These are phyloP conservation scores for Pyrenopolyporus hunteri DNA, from an alignment of 495 filamentous ascomycete species.

Conservation along the genomic window DNA sequence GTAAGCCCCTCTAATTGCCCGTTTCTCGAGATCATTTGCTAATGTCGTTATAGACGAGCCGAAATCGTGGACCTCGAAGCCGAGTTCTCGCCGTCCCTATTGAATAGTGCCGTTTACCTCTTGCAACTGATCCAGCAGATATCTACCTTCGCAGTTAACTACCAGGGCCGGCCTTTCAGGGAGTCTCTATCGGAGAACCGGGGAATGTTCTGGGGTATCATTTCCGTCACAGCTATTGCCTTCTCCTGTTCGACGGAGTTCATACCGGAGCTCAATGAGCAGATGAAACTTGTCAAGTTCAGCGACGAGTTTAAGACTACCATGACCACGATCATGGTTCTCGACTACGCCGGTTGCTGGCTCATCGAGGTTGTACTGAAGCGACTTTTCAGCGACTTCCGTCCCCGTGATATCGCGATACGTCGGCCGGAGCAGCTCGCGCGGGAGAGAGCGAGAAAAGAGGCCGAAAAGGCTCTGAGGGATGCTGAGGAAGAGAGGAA, in stretches of 20 bases:
- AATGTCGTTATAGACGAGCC: constrained; percentile 59
- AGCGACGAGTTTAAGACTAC: constrained; percentile 85
- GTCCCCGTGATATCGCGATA: constrained; percentile 90
- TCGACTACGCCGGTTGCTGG: constrained; percentile 91
- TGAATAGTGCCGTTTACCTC: constrained; percentile 97
- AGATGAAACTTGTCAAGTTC: constrained; percentile 93
- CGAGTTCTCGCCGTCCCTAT: constrained; percentile 90
- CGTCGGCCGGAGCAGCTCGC: constrained; percentile 87
- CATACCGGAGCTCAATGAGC: constrained; percentile 92
- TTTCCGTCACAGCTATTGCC: constrained; percentile 85
- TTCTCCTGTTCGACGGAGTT: constrained; percentile 98
- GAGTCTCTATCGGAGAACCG: constrained; percentile 94
- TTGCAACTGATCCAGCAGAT: constrained; percentile 99
- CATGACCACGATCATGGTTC: constrained; percentile 81
- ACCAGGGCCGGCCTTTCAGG: constrained; percentile 97
- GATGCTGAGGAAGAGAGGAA: constrained; percentile 61
- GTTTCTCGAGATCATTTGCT: constrained; percentile 37
- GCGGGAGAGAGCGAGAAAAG: constrained; percentile 70
- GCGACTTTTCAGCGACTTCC: constrained; percentile 85
- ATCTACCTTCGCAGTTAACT: constrained; percentile 99
- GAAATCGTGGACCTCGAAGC: constrained; percentile 87
- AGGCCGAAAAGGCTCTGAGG: constrained; percentile 62
- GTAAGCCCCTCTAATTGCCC: constrained; percentile 56
- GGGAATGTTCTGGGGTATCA: constrained; percentile 96
- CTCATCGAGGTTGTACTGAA: constrained; percentile 89